Base-by-base conservation (phyloP, 805 yeast species). In the Suhomyces kilbournensis region DNA sequence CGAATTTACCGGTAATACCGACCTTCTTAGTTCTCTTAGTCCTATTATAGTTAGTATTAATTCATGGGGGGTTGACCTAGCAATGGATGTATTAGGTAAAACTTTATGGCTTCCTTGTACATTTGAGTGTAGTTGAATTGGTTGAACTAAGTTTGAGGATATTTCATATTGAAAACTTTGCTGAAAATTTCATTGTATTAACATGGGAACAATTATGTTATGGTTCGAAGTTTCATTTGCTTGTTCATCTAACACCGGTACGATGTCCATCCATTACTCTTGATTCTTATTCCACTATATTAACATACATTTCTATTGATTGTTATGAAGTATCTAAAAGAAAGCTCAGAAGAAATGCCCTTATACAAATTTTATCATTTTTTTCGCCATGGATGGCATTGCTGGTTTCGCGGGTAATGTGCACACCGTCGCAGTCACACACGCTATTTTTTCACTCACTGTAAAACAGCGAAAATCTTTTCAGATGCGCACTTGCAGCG, bases 1-100 rank as follows among this genome's bases (percentile, higher is more conserved):
- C 99, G 87, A 90, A 94, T 85, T 96, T 96, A 87, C 99, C 99
- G 79, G 99, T 94, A 86, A 94, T 94, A 81, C 99, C 99, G 79
- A 94, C 99, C 90, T 94, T 94, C 96, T 94, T 94, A 71, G 99
- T 94, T 89, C 99, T 93, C 84, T 96, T 94, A 81, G 99, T 89
- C 99, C 97, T 90, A 70, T 61, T 40, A 43, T 57, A 54, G 82
- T 78, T 78, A 78, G 81, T 77, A 76, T 35, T 4, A 28, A 34
- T 43, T 26, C 46, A 20, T 38, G 20, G 7, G 14, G 3, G 5
- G 12, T 2, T 12, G 42, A 38, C 42, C 19, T 7, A 3, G 22
- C 23, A 38, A 38, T 38, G 42, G 35, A 32, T 32, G 17, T 12
- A 30, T 3, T 12, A 14, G 35, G n/a, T 32, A 14, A 5, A n/a